These are phyloP conservation scores for Beverwykella pulmonaria DNA, from an alignment of 495 filamentous ascomycete species.

Conservation along the genomic window DNA sequence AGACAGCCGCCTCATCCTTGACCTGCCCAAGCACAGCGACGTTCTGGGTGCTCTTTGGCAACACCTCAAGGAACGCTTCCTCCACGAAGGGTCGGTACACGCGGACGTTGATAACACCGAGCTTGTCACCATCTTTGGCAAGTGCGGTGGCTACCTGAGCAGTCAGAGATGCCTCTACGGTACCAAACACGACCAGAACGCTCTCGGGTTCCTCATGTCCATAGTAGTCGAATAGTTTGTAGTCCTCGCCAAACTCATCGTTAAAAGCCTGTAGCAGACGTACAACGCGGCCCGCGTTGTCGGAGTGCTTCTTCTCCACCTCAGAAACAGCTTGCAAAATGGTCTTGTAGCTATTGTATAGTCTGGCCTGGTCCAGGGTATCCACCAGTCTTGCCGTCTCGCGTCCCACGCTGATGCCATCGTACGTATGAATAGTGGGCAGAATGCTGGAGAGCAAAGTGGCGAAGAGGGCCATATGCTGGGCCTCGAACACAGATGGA, in stretches of 20 bases:
- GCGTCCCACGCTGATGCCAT: conserved; percentile 81
- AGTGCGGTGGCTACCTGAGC: conserved; percentile 78
- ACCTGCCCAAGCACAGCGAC: conserved; percentile 72
- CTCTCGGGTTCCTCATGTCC: conserved; percentile 76
- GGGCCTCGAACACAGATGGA: conserved; percentile 81
- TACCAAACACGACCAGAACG: conserved; percentile 90
- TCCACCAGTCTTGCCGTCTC: conserved; percentile 88
- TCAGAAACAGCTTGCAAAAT: conserved; percentile 62
- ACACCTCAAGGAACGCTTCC: conserved; percentile 79
- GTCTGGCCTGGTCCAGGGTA: conserved; percentile 70
- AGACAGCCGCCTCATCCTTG: conserved; percentile 55
- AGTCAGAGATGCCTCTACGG: conserved; percentile 81
- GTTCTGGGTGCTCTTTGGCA: conserved; percentile 73
- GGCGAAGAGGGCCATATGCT: conserved; percentile 92
- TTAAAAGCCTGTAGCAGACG: conserved; percentile 82
- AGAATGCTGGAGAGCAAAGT: conserved; percentile 78
- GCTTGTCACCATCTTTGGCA: conserved; percentile 67
- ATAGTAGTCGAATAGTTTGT: conserved; percentile 89
- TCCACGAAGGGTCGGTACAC: conserved; percentile 94
- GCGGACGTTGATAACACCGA: conserved; percentile 88
- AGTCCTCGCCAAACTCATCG: conserved; percentile 88
- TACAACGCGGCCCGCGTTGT: conserved; percentile 71
- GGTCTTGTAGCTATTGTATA: conserved; percentile 70
- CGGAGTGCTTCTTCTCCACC: conserved; percentile 68
- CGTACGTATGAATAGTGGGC: conserved; percentile 88